Percentiles rank a stretch among this genome's conserved stretches.
Evolutionary conservation across 495 filamentous ascomycete species (phyloP).

Genomic region (Antarctomyces pellizariae): DNA sequence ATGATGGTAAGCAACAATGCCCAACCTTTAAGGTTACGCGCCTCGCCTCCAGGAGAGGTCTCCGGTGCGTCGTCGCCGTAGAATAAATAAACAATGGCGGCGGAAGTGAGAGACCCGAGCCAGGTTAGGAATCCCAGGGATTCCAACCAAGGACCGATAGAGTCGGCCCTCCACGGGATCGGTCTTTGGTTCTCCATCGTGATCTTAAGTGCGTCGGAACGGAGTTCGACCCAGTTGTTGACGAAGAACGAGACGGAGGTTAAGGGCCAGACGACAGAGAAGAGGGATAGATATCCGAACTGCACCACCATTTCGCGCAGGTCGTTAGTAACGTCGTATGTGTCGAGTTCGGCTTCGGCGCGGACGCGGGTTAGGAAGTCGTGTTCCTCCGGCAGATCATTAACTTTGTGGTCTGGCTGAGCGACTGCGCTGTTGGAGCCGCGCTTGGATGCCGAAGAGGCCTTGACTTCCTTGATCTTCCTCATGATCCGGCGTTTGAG

Average conservation of each 20-base stretch:
- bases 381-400: conserved; percentile 34
- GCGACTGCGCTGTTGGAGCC: conserved; percentile 15
- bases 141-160: conserved; percentile 87
- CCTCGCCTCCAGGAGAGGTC: conserved; percentile 18
- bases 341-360: conserved; percentile 60
- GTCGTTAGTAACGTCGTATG: conserved; percentile 75
- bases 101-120: conserved; percentile 68
- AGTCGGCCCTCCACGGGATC: conserved; percentile 67
- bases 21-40: conserved; percentile 51
- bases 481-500: conserved; percentile 50
- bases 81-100: conserved; percentile 77
- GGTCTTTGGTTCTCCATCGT: conserved; percentile 74
- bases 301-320: conserved; percentile 91
- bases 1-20: conserved; percentile 66
- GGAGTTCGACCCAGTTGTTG: conserved; percentile 93
- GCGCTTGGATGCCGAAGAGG: conserved; percentile 26
- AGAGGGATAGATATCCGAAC: conserved; percentile 82
- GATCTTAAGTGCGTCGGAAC: conserved; percentile 87
- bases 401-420: conserved; percentile 7
- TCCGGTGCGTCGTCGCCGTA: conserved; percentile 34
- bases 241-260: conserved; percentile 71
- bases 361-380: conserved; percentile 34
- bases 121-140: conserved; percentile 72
- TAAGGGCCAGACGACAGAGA: conserved; percentile 82
- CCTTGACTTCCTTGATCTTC: conserved; percentile 49